Evolutionary conservation across 805 yeast species (phyloP).

Genomic region (Starmerella khaoyaiensis): DNA sequence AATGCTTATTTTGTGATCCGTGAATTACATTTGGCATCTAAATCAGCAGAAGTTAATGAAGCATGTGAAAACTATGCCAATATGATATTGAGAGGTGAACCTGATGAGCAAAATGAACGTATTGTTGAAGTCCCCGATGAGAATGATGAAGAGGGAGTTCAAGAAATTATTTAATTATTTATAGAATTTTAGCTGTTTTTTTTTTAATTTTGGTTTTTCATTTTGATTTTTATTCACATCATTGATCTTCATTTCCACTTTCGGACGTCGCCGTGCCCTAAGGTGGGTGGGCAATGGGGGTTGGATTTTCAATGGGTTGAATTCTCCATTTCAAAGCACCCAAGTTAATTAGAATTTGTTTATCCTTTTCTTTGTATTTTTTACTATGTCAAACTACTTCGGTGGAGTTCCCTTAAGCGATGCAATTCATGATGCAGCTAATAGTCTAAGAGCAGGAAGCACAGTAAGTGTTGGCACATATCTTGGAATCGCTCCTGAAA

Average conservation of each 20-base stretch:
- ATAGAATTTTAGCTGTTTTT: no score
- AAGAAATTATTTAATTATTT: conserved; percentile 9
- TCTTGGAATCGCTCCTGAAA: conserved; percentile 36
- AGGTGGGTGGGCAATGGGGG: no score
- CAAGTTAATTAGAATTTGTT: neutral
- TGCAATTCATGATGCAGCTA: neutral
- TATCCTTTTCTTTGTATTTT: neutral
- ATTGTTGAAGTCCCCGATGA: conserved; percentile 29
- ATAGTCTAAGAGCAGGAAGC: neutral
- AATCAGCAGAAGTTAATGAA: conserved; percentile 42
- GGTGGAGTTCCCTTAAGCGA: conserved; percentile 8
- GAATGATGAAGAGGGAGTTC: conserved; percentile 11
- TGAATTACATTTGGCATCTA: conserved; percentile 55
- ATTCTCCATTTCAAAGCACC: neutral
- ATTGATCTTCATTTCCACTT: no score
- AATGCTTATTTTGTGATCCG: conserved; percentile 77
- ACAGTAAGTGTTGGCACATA: conserved; percentile 13
- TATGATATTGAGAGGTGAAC: conserved; percentile 84
- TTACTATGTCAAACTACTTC: conserved; percentile 15
- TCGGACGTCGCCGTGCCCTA: no score
- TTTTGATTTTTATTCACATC: no score
- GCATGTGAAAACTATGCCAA: conserved; percentile 77
- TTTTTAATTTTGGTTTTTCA: no score
- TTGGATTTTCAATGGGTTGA: no score
- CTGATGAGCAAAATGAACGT: conserved; percentile 4